Conservation (phyloP, 2,329 filamentous ascomycete genomes). For the Neopestalotiopsis rosae region DNA sequence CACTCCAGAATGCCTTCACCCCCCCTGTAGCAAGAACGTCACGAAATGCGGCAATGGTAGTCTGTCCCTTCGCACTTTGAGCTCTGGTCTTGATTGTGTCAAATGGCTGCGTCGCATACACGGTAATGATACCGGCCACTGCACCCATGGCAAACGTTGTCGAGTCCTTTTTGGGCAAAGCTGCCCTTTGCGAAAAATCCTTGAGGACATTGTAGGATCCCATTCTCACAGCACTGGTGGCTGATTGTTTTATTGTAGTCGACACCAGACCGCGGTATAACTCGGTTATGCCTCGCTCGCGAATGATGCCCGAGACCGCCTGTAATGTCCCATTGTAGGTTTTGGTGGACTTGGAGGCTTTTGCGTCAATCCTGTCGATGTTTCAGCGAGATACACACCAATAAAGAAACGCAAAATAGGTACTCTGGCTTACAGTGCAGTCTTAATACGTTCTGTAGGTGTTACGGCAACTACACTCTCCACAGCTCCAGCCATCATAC, state of each 20-base stretch:
- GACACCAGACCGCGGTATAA: background rate
- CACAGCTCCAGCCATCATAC: conserved; percentile 67
- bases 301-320: background rate
- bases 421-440: conserved; percentile 52
- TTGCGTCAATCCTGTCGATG: background rate
- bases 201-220: background rate
- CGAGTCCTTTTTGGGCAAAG: background rate
- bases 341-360: too few species aligned
- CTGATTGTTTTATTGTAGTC: background rate
- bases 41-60: background rate
- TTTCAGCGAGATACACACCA: background rate
- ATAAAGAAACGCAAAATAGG: background rate
- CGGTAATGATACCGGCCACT: background rate
- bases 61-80: background rate
- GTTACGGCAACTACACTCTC: conserved; percentile 70
- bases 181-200: background rate
- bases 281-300: background rate
- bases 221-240: background rate
- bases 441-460: conserved; percentile 72
- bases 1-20: background rate
- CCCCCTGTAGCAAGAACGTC: background rate
- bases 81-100: background rate
- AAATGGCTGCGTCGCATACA: background rate
- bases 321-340: background rate
- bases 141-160: background rate